Percentiles rank a stretch among this genome's conserved stretches.
phyloP scores from a whole-genome alignment of 805 yeast genomes.

The Candida hispaniensis region DNA sequence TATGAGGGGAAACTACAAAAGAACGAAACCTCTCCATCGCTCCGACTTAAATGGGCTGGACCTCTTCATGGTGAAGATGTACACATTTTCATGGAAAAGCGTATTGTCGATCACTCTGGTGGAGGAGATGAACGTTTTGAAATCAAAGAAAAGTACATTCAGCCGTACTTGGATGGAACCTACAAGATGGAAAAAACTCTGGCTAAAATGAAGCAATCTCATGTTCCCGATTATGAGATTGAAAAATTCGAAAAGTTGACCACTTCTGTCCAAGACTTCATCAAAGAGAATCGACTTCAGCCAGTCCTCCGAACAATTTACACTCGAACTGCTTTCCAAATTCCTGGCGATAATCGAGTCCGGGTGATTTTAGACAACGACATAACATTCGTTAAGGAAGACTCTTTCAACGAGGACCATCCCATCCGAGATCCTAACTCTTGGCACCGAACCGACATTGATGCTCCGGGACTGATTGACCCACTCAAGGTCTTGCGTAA shows the following conservation, averaged over 20 bases:
- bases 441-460: slow-evolving; percentile 93
- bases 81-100: slow-evolving; percentile 72
- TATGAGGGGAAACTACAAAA: slow-evolving; percentile 77
- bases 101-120: slow-evolving; percentile 43
- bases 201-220: slow-evolving; percentile 52
- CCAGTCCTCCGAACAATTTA: slow-evolving; percentile 81
- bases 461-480: slow-evolving; percentile 52
- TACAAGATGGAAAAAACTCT: slow-evolving; percentile 40
- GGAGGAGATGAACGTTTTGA: slow-evolving; percentile 41
- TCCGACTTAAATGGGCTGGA: slow-evolving; percentile 88
- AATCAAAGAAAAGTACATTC: slow-evolving; percentile 72
- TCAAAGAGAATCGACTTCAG: slow-evolving; percentile 55
- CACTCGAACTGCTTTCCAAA: slow-evolving; percentile 92
- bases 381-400: slow-evolving; percentile 80
- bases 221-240: slow-evolving; percentile 42
- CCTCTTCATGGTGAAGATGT: slow-evolving; percentile 56
- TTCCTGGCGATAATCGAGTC: slow-evolving; percentile 92
- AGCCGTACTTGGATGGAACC: slow-evolving; percentile 53
- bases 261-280: slow-evolving; percentile 49
- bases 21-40: slow-evolving; percentile 55
- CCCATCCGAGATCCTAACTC: slow-evolving; percentile 81
- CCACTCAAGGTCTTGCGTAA: slow-evolving; percentile 67
- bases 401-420: slow-evolving; percentile 67
- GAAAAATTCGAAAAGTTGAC: slow-evolving; percentile 46
- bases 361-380: slow-evolving; percentile 87